Conservation (phyloP, 1,139 yeast species). For the Lodderomyces pseudojiufengensis region DNA sequence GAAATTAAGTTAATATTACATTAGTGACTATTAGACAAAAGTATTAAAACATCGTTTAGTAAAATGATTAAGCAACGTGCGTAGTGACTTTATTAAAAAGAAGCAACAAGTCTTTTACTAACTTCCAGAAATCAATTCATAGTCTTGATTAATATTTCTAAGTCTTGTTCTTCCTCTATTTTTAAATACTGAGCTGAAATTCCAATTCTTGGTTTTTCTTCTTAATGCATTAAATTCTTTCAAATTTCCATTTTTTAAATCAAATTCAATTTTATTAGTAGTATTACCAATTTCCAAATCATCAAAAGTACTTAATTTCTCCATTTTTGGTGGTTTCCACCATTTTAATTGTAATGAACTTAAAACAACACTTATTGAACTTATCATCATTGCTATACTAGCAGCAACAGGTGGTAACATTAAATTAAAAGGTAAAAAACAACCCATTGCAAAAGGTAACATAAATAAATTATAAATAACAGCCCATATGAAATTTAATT, state of each 20-base stretch:
- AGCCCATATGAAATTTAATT: constrained; percentile 82
- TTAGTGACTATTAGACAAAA: neutral
- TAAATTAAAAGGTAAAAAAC: constrained; percentile 72
- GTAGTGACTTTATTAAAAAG: neutral
- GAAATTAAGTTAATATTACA: neutral
- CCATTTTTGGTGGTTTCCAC: constrained; percentile 49
- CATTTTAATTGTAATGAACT: constrained; percentile 69
- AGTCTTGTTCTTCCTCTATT: constrained; percentile 2
- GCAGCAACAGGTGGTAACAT: constrained; percentile 86
- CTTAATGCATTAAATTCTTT: constrained; percentile 29
- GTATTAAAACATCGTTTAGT: neutral
- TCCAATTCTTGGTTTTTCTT: constrained; percentile 13
- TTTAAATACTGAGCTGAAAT: constrained; percentile 5
- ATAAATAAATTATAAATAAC: constrained; percentile 76
- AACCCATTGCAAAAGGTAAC: constrained; percentile 97
- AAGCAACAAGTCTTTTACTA: neutral
- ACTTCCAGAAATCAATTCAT: constrained; percentile 11
- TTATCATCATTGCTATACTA: constrained; percentile 90
- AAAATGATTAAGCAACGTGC: neutral
- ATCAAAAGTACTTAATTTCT: constrained; percentile 8
- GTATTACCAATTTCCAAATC: no score
- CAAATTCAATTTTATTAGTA: constrained; percentile 19
- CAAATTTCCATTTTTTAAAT: constrained; percentile 27
- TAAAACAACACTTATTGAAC: constrained; percentile 83
- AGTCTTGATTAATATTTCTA: constrained; percentile 6